Conservation (phyloP, 306 rosid species). For the Prunus armeniaca region DNA sequence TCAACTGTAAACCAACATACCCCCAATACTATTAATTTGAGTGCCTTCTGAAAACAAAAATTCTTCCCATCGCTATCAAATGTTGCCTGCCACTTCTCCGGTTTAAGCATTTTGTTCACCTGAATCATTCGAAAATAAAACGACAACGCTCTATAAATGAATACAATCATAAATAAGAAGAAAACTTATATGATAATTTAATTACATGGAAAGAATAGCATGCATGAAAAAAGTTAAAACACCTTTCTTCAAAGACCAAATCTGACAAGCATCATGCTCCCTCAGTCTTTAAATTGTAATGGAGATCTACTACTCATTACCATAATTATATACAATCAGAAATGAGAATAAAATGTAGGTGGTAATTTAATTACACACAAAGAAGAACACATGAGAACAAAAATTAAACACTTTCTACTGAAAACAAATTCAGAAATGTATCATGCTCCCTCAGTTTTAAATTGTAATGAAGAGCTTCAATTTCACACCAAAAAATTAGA, state of each 20-base stretch:
- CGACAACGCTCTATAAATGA: conserved; percentile 4
- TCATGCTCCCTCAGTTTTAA: background rate
- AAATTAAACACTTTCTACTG: background rate
- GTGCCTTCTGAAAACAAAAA: conserved; percentile 75
- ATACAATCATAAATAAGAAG: background rate
- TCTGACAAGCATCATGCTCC: background rate
- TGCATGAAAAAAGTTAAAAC: background rate
- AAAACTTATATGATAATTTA: background rate
- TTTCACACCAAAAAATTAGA: background rate
- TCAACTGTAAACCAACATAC: conserved; percentile 42
- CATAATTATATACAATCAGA: background rate
- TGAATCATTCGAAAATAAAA: conserved; percentile 28
- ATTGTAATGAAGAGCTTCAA: background rate
- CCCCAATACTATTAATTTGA: conserved; percentile 77
- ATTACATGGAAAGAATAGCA: background rate
- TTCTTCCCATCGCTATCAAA: conserved; percentile 83
- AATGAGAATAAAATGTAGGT: background rate
- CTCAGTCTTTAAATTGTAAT: background rate
- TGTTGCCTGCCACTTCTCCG: conserved; percentile 79
- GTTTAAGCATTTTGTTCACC: conserved; percentile 85
- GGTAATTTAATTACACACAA: background rate
- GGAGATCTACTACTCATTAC: background rate
- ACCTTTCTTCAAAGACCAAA: background rate
- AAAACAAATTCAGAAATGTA: background rate
- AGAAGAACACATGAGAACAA: background rate